Conservation (phyloP, 140 eudicot species). For the Flaveria floridana region DNA sequence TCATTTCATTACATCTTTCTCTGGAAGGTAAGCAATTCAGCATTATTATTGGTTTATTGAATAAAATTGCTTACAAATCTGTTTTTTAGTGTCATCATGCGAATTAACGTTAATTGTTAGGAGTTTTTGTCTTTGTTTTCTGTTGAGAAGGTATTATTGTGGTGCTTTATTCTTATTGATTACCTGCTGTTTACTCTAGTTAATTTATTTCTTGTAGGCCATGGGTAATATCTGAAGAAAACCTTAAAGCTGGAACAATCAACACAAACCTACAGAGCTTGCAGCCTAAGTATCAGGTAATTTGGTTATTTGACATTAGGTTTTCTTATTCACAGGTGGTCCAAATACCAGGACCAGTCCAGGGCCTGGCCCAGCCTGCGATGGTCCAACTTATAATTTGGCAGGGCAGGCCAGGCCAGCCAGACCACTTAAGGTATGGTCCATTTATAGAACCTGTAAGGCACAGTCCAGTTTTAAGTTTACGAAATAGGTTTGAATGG, state of each 20-base stretch:
- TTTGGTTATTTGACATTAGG: neutral
- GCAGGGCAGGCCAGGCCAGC: neutral
- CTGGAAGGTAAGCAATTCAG: constrained; percentile 54
- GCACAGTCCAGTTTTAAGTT: too few species aligned
- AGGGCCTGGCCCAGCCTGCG: neutral
- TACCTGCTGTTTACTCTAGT: constrained; percentile 16
- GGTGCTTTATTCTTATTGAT: neutral
- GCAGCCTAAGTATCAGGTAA: constrained; percentile 49
- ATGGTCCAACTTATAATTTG: neutral
- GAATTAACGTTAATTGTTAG: neutral
- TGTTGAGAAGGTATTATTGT: neutral
- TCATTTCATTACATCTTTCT: constrained; percentile 53
- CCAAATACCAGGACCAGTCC: neutral
- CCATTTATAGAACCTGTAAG: neutral
- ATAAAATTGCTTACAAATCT: neutral
- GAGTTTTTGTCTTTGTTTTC: neutral
- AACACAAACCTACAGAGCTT: constrained; percentile 38
- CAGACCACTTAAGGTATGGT: neutral
- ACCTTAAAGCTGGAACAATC: constrained; percentile 35
- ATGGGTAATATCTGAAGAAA: constrained; percentile 54
- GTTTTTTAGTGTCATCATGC: neutral
- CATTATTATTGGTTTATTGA: neutral
- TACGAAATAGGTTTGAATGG: neutral
- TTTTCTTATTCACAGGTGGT: neutral
- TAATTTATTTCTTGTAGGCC: constrained; percentile 49